A percentile compares a stretch with the other conserved stretches of the same genome.
Evolutionary conservation across 2,329 filamentous ascomycete genomes (phyloP).

Genomic region (Didymella segeticola): DNA sequence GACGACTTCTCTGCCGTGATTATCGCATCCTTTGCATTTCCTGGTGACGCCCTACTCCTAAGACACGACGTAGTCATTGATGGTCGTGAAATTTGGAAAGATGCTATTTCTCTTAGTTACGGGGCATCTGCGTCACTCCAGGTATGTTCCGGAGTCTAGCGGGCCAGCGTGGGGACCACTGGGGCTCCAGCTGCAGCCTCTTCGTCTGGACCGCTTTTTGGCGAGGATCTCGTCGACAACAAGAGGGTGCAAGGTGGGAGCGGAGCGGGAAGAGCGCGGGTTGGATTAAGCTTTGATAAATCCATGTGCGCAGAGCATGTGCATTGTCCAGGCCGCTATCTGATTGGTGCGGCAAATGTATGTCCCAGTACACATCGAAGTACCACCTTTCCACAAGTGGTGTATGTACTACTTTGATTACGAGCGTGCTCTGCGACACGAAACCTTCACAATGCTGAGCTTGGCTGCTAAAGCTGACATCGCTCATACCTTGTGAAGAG

Average conservation of each 20-base stretch:
- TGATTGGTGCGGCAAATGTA: not conserved
- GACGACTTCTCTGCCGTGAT: slow-evolving; percentile 9
- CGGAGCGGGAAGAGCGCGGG: slow-evolving; percentile 7
- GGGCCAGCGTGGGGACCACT: slow-evolving; percentile 9
- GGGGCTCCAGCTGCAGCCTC: slow-evolving; percentile 14
- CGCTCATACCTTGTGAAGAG: too few species aligned
- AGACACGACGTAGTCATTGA: not conserved
- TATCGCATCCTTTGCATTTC: not conserved
- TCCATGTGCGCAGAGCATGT: not conserved
- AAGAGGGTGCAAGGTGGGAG: not conserved
- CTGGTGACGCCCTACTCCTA: not conserved
- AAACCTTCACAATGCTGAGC: not conserved
- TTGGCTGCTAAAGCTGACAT: not conserved
- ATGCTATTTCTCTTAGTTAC: not conserved
- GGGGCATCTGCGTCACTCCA: slow-evolving; percentile 14
- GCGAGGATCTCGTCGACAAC: slow-evolving; percentile 7
- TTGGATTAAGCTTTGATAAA: slow-evolving; percentile 2
- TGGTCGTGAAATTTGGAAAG: not conserved
- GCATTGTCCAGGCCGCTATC: not conserved
- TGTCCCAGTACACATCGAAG: not conserved
- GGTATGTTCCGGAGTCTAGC: slow-evolving; percentile 9
- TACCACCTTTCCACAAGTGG: slow-evolving; percentile 2
- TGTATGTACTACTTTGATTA: slow-evolving; percentile 3
- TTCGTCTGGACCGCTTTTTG: slow-evolving; percentile 14
- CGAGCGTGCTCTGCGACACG: not conserved